Percentiles rank a stretch among this genome's conserved stretches.
Evolutionary conservation across 768 basidiomycete genomes (phyloP).

Genomic region (Naganishia vishniacii): DNA sequence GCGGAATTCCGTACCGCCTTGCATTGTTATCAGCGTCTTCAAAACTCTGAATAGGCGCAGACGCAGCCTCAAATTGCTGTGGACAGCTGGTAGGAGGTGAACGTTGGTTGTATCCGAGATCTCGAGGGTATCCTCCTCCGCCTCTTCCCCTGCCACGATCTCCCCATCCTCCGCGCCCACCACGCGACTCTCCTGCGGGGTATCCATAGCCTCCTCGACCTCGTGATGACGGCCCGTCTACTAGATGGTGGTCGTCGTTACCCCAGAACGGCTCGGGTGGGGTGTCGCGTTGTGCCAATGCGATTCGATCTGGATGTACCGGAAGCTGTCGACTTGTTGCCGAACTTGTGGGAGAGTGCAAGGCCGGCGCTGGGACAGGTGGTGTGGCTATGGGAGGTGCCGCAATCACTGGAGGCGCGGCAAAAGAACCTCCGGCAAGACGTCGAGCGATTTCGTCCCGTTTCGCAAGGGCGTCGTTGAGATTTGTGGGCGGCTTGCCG

Average conservation of each 20-base stretch:
- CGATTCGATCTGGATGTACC: slow-evolving; percentile 7
- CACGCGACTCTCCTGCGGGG: not conserved
- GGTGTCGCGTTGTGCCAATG: not conserved
- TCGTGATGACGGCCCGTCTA: not conserved
- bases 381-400: not conserved
- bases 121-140: slow-evolving; percentile 15
- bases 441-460: slow-evolving; percentile 18
- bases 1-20: not conserved
- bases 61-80: not conserved
- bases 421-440: not conserved
- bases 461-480: slow-evolving; percentile 12
- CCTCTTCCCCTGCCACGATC: slow-evolving; percentile 12
- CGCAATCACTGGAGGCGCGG: not conserved
- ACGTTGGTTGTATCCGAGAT: too few relatives aligned
- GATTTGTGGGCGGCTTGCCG: not conserved
- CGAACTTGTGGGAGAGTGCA: not conserved
- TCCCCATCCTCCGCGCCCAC: not conserved
- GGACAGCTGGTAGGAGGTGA: not conserved
- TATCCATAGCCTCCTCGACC: not conserved
- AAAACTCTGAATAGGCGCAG: not conserved
- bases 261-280: not conserved
- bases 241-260: not conserved
- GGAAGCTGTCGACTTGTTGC: slow-evolving; percentile 7
- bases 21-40: not conserved
- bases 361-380: not conserved